A percentile compares a stretch with the other conserved stretches of the same genome.
Conservation (phyloP, 768 basidiomycete genomes). For the Epithele typhae region DNA sequence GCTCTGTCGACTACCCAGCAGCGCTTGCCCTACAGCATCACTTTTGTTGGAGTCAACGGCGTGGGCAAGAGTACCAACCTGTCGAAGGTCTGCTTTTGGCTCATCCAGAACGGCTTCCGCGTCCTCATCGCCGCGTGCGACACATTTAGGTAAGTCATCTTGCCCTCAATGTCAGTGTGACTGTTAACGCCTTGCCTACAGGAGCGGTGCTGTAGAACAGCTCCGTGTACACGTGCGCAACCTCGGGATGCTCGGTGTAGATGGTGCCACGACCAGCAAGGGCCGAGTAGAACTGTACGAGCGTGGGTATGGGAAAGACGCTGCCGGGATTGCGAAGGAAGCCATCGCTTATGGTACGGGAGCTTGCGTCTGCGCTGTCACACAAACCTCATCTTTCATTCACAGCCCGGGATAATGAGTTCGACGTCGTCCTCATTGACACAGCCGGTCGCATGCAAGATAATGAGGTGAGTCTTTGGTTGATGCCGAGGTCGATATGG, state of each 20-base stretch:
- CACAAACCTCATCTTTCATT: not conserved
- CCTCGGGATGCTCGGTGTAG: conserved; percentile 75
- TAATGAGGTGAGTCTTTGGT: conserved; percentile 69
- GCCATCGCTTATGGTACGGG: conserved; percentile 81
- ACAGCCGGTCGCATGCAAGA: conserved; percentile 99
- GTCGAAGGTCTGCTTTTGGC: conserved; percentile 98
- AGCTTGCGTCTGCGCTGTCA: not conserved
- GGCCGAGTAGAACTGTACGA: conserved; percentile 90
- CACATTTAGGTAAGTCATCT: conserved; percentile 71
- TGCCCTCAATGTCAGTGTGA: not conserved
- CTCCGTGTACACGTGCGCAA: conserved; percentile 95
- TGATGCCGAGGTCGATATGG: too few relatives aligned
- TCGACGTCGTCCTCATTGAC: conserved; percentile 96
- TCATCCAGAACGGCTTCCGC: conserved; percentile 89
- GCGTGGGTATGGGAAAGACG: conserved; percentile 96
- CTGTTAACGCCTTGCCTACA: conserved; percentile 21
- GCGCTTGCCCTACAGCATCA: conserved; percentile 84
- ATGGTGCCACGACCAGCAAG: conserved; percentile 61
- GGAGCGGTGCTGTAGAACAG: conserved; percentile 97
- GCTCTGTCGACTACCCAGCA: conserved; percentile 72
- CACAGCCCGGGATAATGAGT: conserved; percentile 80
- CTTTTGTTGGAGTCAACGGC: conserved; percentile 98
- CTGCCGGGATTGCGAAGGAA: conserved; percentile 96
- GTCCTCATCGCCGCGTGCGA: conserved; percentile 99
- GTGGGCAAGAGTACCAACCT: conserved; percentile 99